Base-by-base conservation (phyloP, 169 alveolate species). In the Eimeria necatrix region DNA sequence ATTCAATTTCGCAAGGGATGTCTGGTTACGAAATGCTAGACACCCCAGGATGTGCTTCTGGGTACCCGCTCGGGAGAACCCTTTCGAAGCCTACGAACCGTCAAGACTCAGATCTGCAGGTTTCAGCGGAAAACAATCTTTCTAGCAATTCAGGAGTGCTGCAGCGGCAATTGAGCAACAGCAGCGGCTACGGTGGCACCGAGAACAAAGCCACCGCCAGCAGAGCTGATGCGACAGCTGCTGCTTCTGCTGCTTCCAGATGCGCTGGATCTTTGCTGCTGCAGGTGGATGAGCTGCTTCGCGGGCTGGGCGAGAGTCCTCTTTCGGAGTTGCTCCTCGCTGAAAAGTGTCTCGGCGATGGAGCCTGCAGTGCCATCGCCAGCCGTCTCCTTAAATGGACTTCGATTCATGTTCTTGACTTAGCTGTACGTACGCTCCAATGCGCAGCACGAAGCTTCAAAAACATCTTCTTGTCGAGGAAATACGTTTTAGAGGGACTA, bases 231-330 rank as follows among this genome's bases (percentile, higher is more conserved):
- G 41, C 41, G 41, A 32, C 41, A 32, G 41, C 59, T 73, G 84
- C 84, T 5, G 70, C 49, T n/a, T 24, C 22, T 14, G 89, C 5
- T 26, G 89, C 49, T 51, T 46, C 61, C 46, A 48, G 7, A 5
- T 59, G 61, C 89, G 49, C 49, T 20, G 89, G 89, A 18, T 80
- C 89, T 22, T 80, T 48, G 71, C 89, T 80, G 51, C 71, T 51
- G 89, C 70, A 52, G 71, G 71, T 22, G 9, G 71, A 80, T 3
- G 71, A 80, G 24, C 68, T 52, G 20, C 71, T 80, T 0, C 68
- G 52, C 12, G 24, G 9, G n/a, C 2, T 52, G 22, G 52, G 68
- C 22, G 24, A 6, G 70, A 78, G 59, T 10, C 22, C 41, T 32
- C 18, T 16, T 48, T 73, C 52, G 32, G 91, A 83, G 76, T 53